These are phyloP conservation scores for Hypericum perforatum DNA, from an alignment of 345 rosid genomes.

Conservation along the genomic window DNA sequence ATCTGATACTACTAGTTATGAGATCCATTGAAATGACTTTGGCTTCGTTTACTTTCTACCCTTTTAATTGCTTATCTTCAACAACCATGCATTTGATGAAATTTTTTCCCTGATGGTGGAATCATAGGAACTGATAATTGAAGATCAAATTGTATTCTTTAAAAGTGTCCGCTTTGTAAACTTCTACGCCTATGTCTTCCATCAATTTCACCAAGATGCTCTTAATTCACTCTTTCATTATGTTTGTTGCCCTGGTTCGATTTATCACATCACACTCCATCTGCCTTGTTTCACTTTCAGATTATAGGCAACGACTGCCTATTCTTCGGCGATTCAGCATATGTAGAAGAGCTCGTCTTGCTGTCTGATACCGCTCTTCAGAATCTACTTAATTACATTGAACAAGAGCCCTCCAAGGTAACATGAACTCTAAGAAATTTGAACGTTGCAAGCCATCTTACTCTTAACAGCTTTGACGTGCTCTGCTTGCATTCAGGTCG, in stretches of 20 bases:
- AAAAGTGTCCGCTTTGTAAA: too few species aligned
- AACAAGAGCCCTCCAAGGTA: constrained; percentile 64
- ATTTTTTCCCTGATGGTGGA: too few species aligned
- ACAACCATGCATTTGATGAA: too few species aligned
- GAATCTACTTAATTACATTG: constrained; percentile 41
- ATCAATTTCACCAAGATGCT: background rate
- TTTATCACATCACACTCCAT: too few species aligned
- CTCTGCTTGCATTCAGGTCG: constrained; percentile 34
- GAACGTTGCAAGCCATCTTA: background rate
- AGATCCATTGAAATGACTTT: too few species aligned
- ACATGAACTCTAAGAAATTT: background rate
- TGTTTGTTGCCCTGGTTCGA: constrained; percentile 2
- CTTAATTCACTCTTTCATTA: background rate
- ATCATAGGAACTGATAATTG: too few species aligned
- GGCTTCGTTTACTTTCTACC: too few species aligned
- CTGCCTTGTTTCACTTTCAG: constrained; percentile 20
- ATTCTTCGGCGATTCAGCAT: constrained; percentile 57
- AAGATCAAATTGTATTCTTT: too few species aligned
- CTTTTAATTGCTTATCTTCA: too few species aligned
- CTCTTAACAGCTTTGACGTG: constrained; percentile 15
- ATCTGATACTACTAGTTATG: too few species aligned
- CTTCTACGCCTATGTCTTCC: background rate
- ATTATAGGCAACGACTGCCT: constrained; percentile 46
- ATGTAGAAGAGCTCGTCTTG: constrained; percentile 42
- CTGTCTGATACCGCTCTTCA: constrained; percentile 31